Percentiles rank a stretch among this genome's conserved stretches.
Conservation (phyloP, 192 early-diverging fungal genomes). For the Lobulomyces angularis region DNA sequence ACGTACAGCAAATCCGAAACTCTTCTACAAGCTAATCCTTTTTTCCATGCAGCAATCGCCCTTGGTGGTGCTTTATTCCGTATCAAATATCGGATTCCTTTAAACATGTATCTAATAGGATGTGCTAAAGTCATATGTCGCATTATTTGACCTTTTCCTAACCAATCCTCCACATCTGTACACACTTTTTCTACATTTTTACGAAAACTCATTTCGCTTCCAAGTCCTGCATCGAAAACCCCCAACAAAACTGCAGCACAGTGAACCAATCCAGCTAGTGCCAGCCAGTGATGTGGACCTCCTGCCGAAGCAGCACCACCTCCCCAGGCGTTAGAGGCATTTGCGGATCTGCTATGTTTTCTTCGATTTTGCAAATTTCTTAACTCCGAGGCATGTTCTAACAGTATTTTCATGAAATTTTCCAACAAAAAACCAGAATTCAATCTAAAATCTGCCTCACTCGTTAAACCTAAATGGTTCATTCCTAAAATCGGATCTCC, state of each 20-base stretch:
- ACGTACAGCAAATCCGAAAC: background rate
- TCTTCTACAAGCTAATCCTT: background rate
- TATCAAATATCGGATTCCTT: too few relatives aligned
- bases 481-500: slow-evolving; percentile 3
- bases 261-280: slow-evolving; percentile 5
- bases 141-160: too few relatives aligned
- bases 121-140: too few relatives aligned
- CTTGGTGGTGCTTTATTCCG: too few relatives aligned
- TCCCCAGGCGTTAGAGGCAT: too few relatives aligned
- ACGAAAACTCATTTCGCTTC: background rate
- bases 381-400: background rate
- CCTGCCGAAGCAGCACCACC: too few relatives aligned
- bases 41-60: slow-evolving; percentile 4
- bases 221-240: slow-evolving; percentile 9
- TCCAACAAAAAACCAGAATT: background rate
- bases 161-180: too few relatives aligned
- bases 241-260: background rate
- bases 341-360: too few relatives aligned
- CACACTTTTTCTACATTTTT: background rate
- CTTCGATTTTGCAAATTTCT: background rate
- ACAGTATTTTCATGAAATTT: too few relatives aligned
- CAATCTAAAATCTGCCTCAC: slow-evolving; percentile 6
- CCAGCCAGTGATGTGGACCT: slow-evolving; percentile 11
- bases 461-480: background rate
- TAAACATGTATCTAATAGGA: too few relatives aligned